phyloP scores from a whole-genome alignment of 1,139 yeast species.

The Ogataea hybrid region DNA sequence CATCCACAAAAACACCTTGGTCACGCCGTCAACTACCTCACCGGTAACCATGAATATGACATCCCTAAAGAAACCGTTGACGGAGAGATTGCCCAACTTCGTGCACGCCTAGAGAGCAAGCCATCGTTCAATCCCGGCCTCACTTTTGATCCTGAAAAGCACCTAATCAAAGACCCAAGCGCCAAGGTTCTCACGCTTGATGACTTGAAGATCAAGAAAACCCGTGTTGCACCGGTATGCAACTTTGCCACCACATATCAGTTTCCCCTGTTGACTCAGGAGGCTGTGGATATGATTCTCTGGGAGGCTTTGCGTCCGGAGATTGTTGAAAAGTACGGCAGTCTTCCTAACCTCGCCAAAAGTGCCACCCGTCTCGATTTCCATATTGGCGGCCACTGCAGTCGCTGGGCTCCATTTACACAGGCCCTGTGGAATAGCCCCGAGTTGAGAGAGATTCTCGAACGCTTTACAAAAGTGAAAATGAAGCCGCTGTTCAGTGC shows the following conservation, averaged over 20 bases:
- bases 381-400: slow-evolving; percentile 34
- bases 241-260: slow-evolving; percentile 34
- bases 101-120: neutral
- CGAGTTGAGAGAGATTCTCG: neutral
- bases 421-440: slow-evolving; percentile 22
- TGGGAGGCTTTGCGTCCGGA: slow-evolving; percentile 34
- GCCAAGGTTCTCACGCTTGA: neutral
- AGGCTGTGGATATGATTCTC: slow-evolving; percentile 35
- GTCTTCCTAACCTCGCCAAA: slow-evolving; percentile 33
- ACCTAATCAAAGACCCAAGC: neutral
- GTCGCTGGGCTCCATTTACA: slow-evolving; percentile 31
- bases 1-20: slow-evolving; percentile 19
- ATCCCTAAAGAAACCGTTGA: slow-evolving; percentile 29
- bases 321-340: slow-evolving; percentile 30
- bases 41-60: slow-evolving; percentile 21
- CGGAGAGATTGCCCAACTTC: slow-evolving; percentile 13
- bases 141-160: neutral
- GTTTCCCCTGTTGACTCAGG: slow-evolving; percentile 33
- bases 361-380: slow-evolving; percentile 31
- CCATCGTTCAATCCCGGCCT: neutral
- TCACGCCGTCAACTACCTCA: slow-evolving; percentile 24
- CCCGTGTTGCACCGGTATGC: slow-evolving; percentile 22
- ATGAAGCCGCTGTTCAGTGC: neutral
- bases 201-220: neutral
- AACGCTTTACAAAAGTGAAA: neutral